These are phyloP conservation scores for Coelastrella sp. DNA, from an alignment of 139 green algal species.

Conservation along the genomic window DNA sequence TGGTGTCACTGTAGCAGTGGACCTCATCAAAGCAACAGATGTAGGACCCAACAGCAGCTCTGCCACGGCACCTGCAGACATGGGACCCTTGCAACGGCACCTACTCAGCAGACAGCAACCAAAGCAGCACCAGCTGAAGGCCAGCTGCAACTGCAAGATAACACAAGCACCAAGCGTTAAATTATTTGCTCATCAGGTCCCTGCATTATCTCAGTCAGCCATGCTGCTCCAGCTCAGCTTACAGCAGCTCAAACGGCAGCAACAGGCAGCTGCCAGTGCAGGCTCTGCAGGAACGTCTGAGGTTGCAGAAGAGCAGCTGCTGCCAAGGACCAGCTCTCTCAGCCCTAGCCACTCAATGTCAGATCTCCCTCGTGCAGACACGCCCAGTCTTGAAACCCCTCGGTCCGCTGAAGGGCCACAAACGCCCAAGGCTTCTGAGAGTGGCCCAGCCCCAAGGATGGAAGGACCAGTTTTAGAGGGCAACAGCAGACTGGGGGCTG, in stretches of 20 bases:
- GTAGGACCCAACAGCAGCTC: neutral
- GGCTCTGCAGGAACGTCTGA: neutral
- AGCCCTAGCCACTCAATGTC: slow-evolving; percentile 29
- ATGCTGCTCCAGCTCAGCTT: slow-evolving; percentile 1
- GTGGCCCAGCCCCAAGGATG: neutral
- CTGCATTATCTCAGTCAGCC: neutral
- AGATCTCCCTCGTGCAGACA: slow-evolving; percentile 6
- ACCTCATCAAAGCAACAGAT: neutral
- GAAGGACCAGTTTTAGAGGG: neutral
- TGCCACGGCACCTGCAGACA: neutral
- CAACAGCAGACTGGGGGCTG: neutral
- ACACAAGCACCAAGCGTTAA: neutral
- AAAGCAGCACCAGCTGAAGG: slow-evolving; percentile 29
- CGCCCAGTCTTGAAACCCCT: neutral
- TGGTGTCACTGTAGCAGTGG: neutral
- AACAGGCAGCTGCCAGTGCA: slow-evolving; percentile 3
- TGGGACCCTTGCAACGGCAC: slow-evolving; percentile 3
- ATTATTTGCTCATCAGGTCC: neutral
- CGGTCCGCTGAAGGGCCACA: neutral
- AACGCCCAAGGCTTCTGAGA: neutral
- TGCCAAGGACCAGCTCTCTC: neutral
- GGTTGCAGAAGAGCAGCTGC: neutral
- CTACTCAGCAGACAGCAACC: slow-evolving; percentile 4
- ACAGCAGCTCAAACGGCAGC: neutral
- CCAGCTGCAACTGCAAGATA: neutral